These are phyloP conservation scores for Gaillardinia entomophila DNA, from an alignment of 805 yeast genomes.

Conservation along the genomic window DNA sequence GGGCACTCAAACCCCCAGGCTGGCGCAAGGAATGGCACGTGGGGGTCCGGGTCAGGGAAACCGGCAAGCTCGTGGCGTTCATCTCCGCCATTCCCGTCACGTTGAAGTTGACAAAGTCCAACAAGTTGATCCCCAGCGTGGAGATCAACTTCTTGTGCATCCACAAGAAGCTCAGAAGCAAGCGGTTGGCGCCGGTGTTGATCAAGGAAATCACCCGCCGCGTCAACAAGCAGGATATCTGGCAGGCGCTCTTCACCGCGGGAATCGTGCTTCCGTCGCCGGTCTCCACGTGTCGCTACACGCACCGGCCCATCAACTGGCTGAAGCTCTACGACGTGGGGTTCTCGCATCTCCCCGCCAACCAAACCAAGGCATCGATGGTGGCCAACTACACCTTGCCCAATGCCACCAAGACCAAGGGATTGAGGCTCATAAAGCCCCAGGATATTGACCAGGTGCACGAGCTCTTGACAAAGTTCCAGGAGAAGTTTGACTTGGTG, in stretches of 20 bases:
- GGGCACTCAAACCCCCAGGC: conserved; percentile 96
- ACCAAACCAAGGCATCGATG: conserved; percentile 62
- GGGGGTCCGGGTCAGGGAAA: conserved; percentile 80
- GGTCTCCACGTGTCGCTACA: conserved; percentile 78
- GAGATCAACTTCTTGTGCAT: conserved; percentile 93
- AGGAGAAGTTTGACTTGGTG: conserved; percentile 63
- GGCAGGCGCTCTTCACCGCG: conserved; percentile 96
- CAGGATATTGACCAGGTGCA: conserved; percentile 63
- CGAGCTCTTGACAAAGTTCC: conserved; percentile 55
- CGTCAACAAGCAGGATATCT: conserved; percentile 74
- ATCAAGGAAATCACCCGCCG: conserved; percentile 93
- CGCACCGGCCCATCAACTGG: conserved; percentile 95
- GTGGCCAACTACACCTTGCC: conserved; percentile 57
- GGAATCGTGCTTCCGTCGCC: conserved; percentile 94
- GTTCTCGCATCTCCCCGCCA: conserved; percentile 72
- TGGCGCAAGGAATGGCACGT: conserved; percentile 86
- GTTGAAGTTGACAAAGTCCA: conserved; percentile 51
- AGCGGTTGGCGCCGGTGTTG: conserved; percentile 88
- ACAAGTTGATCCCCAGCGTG: conserved; percentile 50
- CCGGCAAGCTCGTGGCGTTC: conserved; percentile 81
- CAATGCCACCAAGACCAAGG: conserved; percentile 39
- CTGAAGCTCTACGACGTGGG: conserved; percentile 83
- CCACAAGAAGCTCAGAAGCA: conserved; percentile 89
- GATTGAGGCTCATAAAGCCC: conserved; percentile 52
- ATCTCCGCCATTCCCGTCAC: conserved; percentile 84